A percentile compares a stretch with the other conserved stretches of the same genome.
These are phyloP conservation scores for Cucurbita argyrosperma DNA, from an alignment of 306 rosid species.

Conservation along the genomic window DNA sequence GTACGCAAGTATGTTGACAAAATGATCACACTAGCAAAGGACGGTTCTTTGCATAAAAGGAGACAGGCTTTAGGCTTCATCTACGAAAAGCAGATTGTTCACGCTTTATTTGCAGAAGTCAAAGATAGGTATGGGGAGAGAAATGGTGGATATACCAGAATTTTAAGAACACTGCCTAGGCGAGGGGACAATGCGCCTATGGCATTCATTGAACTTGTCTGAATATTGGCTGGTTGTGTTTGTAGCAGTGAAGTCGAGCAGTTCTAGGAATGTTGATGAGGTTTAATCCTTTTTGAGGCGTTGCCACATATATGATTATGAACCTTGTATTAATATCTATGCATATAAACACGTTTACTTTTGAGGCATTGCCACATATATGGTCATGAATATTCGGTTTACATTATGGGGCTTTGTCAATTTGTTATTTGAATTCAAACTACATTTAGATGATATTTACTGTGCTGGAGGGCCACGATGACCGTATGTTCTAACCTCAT, in stretches of 20 bases:
- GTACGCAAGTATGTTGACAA: conserved; percentile 85
- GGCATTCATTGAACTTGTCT: conserved; percentile 95
- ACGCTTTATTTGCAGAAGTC: conserved; percentile 88
- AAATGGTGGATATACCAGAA: conserved; percentile 89
- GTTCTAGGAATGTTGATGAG: not conserved
- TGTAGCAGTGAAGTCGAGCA: not conserved
- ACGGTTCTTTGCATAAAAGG: conserved; percentile 91
- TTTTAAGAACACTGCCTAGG: conserved; percentile 65
- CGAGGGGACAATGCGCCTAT: conserved; percentile 98
- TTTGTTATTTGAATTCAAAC: not conserved
- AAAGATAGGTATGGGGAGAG: conserved; percentile 79
- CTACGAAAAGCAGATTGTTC: conserved; percentile 91
- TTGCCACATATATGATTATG: not conserved
- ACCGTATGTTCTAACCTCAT: not conserved
- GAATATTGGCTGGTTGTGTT: conserved; percentile 7
- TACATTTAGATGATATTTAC: not conserved
- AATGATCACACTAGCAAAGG: conserved; percentile 87
- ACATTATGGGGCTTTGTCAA: not conserved
- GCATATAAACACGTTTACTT: not conserved
- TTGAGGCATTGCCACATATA: no score
- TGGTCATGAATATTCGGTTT: not conserved
- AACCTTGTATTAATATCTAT: not conserved
- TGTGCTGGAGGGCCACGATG: not conserved
- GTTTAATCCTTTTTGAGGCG: not conserved
- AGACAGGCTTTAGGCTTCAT: conserved; percentile 92